Evolutionary conservation across 441 rosid genomes (phyloP).

Genomic region (Mallotus repandus): DNA sequence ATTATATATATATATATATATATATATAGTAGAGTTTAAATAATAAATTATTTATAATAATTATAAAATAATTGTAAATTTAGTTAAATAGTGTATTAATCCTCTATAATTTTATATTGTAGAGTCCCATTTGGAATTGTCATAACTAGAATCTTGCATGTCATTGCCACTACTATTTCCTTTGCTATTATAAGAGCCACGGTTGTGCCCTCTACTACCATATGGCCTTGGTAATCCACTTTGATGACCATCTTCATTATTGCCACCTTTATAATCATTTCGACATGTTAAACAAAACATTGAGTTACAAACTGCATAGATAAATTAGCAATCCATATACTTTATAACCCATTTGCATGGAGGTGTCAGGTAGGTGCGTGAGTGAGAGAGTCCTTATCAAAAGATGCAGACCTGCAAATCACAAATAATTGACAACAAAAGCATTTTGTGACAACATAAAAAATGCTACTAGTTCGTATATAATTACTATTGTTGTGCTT

Average conservation of each 20-base stretch:
- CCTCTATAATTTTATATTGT: too few species aligned
- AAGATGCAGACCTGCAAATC: too few species aligned
- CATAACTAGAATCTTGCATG: conserved; percentile 50
- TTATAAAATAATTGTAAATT: too few species aligned
- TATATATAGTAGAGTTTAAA: too few species aligned
- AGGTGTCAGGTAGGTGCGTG: background rate
- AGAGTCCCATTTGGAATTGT: conserved; percentile 53
- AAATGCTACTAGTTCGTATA: background rate
- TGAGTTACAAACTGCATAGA: background rate
- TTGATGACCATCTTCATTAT: conserved; percentile 66
- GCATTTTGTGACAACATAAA: too few species aligned
- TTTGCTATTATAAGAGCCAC: conserved; percentile 48
- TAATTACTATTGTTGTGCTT: background rate
- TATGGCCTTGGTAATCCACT: conserved; percentile 83
- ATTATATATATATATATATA: too few species aligned
- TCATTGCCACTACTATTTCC: conserved; percentile 43
- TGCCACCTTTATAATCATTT: conserved; percentile 60
- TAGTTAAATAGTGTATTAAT: too few species aligned
- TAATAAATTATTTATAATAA: too few species aligned
- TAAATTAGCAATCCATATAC: background rate
- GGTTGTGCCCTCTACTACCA: conserved; percentile 34
- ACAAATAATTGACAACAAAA: too few species aligned
- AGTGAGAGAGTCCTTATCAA: too few species aligned
- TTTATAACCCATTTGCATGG: background rate
- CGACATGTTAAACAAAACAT: conserved; percentile 45